Evolutionary conservation across 805 yeast genomes (phyloP).

Genomic region (Ascoidea tarda): DNA sequence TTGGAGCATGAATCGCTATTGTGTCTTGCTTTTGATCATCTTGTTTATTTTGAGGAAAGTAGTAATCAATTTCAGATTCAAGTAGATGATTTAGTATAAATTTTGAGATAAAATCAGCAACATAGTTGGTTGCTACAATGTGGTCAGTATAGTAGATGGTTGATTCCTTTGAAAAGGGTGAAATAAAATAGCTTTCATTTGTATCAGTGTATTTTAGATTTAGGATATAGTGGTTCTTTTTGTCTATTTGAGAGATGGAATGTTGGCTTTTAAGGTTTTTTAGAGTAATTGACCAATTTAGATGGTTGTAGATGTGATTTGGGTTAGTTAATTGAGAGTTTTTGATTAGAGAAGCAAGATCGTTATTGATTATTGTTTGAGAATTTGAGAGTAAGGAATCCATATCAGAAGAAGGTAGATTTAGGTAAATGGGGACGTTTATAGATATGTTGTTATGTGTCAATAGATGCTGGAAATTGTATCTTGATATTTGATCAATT

Average conservation of each 20-base stretch:
- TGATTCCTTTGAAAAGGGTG: slow-evolving; percentile 17
- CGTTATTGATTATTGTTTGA: slow-evolving; percentile 22
- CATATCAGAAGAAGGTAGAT: slow-evolving; percentile 20
- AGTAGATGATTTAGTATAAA: slow-evolving; percentile 18
- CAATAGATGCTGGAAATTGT: no score
- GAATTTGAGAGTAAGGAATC: slow-evolving; percentile 18
- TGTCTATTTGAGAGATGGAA: no score
- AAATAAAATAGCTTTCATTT: slow-evolving; percentile 21
- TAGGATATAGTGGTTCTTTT: slow-evolving; percentile 20
- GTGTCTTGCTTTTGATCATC: slow-evolving; percentile 14
- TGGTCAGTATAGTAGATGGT: slow-evolving; percentile 22
- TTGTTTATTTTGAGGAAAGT: slow-evolving; percentile 16
- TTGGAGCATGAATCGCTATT: slow-evolving; percentile 26
- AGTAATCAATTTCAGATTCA: slow-evolving; percentile 16
- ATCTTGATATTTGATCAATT: slow-evolving; percentile 19
- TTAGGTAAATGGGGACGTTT: slow-evolving; percentile 30
- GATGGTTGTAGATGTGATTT: slow-evolving; percentile 9
- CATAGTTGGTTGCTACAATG: slow-evolving; percentile 26
- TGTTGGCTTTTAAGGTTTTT: slow-evolving; percentile 8
- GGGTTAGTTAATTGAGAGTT: slow-evolving; percentile 4
- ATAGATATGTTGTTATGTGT: slow-evolving; percentile 14
- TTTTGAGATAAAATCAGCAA: slow-evolving; percentile 32
- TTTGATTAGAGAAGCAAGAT: slow-evolving; percentile 14
- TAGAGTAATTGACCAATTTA: slow-evolving; percentile 16
- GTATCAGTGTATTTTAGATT: slow-evolving; percentile 17